Base-by-base conservation (phyloP, 2,329 filamentous ascomycete genomes). In the Hypoxylon sp. region DNA sequence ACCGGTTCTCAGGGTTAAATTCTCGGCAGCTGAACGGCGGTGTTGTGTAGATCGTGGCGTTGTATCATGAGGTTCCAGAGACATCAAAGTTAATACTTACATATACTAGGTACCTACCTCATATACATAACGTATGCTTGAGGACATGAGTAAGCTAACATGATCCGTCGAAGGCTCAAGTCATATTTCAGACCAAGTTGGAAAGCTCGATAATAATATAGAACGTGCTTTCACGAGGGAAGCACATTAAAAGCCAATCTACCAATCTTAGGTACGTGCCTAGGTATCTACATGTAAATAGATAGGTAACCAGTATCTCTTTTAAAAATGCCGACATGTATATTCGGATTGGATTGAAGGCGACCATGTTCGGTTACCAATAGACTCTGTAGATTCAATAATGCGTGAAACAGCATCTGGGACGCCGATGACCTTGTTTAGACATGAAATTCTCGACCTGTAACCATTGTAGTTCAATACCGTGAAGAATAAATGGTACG, bases 401-500 rank as follows among this genome's bases (percentile, higher is more conserved):
- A 24, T n/a, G 4, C 14, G 6, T 16, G 1, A 6, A 14, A n/a
- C 12, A 14, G 32, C 12, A 36, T 4, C 5, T 4, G 14, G 14
- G 8, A 40, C 30, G 24, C 24, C 16, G n/a, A 26, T 46, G 24
- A n/a, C 12, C 24, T 9, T 28, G n/a, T 28, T 30, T 2, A 9
- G 44, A 28, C 22, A 52, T 52, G 22, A 14, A 32, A 12, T 26
- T 8, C 54, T 40, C 22, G 12, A 49, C 32, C 2, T 42, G 26
- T 33, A 30, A 16, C 11, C 2, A 30, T 14, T 16, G 22, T 22
- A 28, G 36, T 16, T 28, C 38, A 14, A 24, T 26, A 24, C 18
- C 22, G n/a, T 12, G 28, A 52, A 12, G 38, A 56, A 45, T 61
- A 52, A 61, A 52, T 20, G 5, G 14, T 57, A 44, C 28, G n/a